A percentile compares a stretch with the other conserved stretches of the same genome.
These are phyloP conservation scores for Moesziomyces antarcticus DNA, from an alignment of 1,284 basidiomycete genomes.

Conservation along the genomic window DNA sequence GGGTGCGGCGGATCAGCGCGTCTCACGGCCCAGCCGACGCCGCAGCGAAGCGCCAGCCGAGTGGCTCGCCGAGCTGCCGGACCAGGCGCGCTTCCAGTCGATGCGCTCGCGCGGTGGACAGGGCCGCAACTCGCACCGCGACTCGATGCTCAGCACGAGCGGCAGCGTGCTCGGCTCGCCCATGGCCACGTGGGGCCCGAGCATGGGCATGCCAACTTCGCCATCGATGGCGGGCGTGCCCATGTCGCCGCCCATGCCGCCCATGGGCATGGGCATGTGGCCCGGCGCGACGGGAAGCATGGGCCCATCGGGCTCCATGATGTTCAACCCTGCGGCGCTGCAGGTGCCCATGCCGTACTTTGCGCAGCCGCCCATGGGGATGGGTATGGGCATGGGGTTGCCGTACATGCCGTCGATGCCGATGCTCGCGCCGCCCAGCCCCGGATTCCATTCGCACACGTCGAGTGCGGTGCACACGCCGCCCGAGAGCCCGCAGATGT, in stretches of 20 bases:
- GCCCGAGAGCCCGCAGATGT: constrained; percentile 33
- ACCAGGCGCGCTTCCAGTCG: constrained; percentile 14
- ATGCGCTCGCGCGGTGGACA: constrained; percentile 4
- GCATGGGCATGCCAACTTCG: constrained; percentile 5
- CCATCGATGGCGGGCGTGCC: constrained; percentile 13
- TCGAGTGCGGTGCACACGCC: constrained; percentile 35
- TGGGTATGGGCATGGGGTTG: constrained; percentile 2
- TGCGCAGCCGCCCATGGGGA: neutral
- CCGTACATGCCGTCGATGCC: constrained; percentile 27
- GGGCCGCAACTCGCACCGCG: constrained; percentile 11
- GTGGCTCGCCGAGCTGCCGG: constrained; percentile 24
- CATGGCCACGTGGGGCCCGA: constrained; percentile 14
- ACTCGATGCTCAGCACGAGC: constrained; percentile 24
- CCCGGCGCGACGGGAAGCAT: constrained; percentile 1
- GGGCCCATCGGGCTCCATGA: constrained; percentile 17
- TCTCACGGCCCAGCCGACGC: constrained; percentile 7
- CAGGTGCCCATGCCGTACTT: constrained; percentile 35
- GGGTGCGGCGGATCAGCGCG: constrained; percentile 9
- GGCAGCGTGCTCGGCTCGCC: constrained; percentile 5
- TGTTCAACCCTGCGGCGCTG: constrained; percentile 13
- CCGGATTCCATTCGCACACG: constrained; percentile 22
- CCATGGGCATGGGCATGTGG: constrained; percentile 13
- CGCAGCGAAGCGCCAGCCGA: constrained; percentile 40
- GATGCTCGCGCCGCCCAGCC: constrained; percentile 34
- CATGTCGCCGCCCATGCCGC: constrained; percentile 4